Percentiles rank a stretch among this genome's conserved stretches.
These are phyloP conservation scores for Podila epicladia DNA, from an alignment of 192 early-diverging fungal species.

Conservation along the genomic window DNA sequence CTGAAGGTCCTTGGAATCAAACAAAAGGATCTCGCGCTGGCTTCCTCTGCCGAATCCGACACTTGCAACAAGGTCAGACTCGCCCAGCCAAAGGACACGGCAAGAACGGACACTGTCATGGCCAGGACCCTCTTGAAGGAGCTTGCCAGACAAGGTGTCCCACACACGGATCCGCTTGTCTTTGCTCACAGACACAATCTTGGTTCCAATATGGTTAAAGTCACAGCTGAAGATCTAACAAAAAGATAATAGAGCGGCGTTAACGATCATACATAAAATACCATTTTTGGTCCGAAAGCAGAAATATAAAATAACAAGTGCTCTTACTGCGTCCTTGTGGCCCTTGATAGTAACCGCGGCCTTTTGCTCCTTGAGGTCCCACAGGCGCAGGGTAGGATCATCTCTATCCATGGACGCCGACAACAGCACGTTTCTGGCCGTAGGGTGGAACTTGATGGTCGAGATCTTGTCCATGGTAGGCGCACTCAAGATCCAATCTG, in stretches of 20 bases:
- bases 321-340: slow-evolving; percentile 45
- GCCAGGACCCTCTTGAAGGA: slow-evolving; percentile 65
- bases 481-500: slow-evolving; percentile 26
- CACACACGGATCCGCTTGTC: slow-evolving; percentile 78
- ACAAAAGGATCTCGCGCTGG: slow-evolving; percentile 74
- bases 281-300: background rate
- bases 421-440: slow-evolving; percentile 62
- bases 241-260: background rate
- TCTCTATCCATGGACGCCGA: slow-evolving; percentile 69
- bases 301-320: background rate
- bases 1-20: slow-evolving; percentile 51
- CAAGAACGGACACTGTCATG: slow-evolving; percentile 75
- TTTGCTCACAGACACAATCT: slow-evolving; percentile 70
- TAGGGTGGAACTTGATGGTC: slow-evolving; percentile 68
- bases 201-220: slow-evolving; percentile 74
- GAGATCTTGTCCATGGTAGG: slow-evolving; percentile 62
- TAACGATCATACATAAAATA: background rate
- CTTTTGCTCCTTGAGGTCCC: slow-evolving; percentile 61
- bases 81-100: slow-evolving; percentile 75
- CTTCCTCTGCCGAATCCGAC: slow-evolving; percentile 82
- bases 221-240: slow-evolving; percentile 54
- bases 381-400: slow-evolving; percentile 60
- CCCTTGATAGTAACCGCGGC: slow-evolving; percentile 42
- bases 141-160: slow-evolving; percentile 65
- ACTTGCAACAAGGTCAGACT: slow-evolving; percentile 60